Evolutionary conservation across 2,329 filamentous ascomycete species (phyloP).

Genomic region (Pseudovirgaria hyperparasitica): DNA sequence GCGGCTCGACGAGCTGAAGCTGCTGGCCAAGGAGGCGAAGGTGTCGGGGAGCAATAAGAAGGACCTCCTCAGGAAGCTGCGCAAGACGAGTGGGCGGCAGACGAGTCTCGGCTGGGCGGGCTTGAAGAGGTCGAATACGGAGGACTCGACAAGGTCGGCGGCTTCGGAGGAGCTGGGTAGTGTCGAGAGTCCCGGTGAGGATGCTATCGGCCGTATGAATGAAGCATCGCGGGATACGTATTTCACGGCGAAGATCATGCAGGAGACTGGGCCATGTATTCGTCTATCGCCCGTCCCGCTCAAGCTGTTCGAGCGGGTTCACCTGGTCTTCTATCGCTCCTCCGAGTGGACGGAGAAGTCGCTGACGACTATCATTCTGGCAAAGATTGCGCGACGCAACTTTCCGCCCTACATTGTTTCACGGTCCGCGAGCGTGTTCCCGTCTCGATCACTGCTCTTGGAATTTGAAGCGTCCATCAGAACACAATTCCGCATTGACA

Average conservation of each 20-base stretch:
- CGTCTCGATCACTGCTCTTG: conserved; percentile 58
- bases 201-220: conserved; percentile 29
- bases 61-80: conserved; percentile 62
- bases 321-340: conserved; percentile 90
- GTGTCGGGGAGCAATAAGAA: conserved; percentile 79
- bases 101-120: conserved; percentile 58
- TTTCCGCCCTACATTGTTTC: conserved; percentile 88
- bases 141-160: conserved; percentile 39
- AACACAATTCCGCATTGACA: conserved; percentile 71
- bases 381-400: conserved; percentile 74
- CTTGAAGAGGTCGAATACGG: conserved; percentile 50
- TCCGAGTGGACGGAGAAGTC: conserved; percentile 98
- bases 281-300: conserved; percentile 60
- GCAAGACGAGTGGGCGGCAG: conserved; percentile 62
- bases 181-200: conserved; percentile 18
- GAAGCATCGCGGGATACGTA: conserved; percentile 55
- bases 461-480: conserved; percentile 84
- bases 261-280: conserved; percentile 70
- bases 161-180: conserved; percentile 15
- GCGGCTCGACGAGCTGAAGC: conserved; percentile 77
- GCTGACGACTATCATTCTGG: conserved; percentile 83
- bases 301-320: conserved; percentile 83
- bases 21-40: conserved; percentile 72
- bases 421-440: conserved; percentile 78
- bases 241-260: conserved; percentile 65